Conservation (phyloP, 441 rosid genomes). For the Gossypium laxum region DNA sequence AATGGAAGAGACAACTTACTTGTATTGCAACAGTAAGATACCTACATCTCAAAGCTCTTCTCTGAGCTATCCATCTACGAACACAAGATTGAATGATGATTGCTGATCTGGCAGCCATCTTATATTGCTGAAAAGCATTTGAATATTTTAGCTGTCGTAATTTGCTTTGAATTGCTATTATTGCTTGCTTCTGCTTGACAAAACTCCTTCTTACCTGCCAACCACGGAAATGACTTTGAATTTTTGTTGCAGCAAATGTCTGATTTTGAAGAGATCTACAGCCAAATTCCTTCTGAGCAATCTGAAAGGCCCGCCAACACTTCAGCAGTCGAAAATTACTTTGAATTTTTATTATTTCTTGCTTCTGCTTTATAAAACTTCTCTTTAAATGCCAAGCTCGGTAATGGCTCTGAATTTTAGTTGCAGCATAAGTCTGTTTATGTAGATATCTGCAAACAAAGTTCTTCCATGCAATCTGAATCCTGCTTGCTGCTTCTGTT, state of each 20-base stretch:
- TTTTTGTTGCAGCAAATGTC: constrained; percentile 32
- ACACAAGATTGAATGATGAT: constrained; percentile 45
- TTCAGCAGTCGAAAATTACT: constrained; percentile 27
- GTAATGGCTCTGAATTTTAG: constrained; percentile 32
- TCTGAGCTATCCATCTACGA: constrained; percentile 49
- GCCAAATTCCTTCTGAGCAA: constrained; percentile 37
- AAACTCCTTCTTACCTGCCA: constrained; percentile 38
- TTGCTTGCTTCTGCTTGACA: constrained; percentile 28
- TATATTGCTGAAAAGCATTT: constrained; percentile 16
- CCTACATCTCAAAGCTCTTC: constrained; percentile 20
- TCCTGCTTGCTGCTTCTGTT: constrained; percentile 37
- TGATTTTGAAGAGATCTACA: constrained; percentile 19
- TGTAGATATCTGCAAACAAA: constrained; percentile 19
- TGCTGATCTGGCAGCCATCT: constrained; percentile 35
- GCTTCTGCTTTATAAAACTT: constrained; percentile 29
- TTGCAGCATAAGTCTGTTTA: constrained; percentile 31
- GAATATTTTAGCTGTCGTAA: constrained; percentile 14
- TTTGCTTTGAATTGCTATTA: constrained; percentile 33
- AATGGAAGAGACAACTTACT: constrained; percentile 29
- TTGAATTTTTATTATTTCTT: constrained; percentile 38
- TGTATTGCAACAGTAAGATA: constrained; percentile 35
- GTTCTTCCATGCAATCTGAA: constrained; percentile 54
- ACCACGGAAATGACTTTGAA: constrained; percentile 39
- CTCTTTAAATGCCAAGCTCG: not conserved
- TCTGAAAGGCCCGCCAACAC: constrained; percentile 26